A percentile compares a stretch with the other conserved stretches of the same genome.
Conservation (phyloP, 2,329 filamentous ascomycete species). For the Colletotrichum orchidophilum region DNA sequence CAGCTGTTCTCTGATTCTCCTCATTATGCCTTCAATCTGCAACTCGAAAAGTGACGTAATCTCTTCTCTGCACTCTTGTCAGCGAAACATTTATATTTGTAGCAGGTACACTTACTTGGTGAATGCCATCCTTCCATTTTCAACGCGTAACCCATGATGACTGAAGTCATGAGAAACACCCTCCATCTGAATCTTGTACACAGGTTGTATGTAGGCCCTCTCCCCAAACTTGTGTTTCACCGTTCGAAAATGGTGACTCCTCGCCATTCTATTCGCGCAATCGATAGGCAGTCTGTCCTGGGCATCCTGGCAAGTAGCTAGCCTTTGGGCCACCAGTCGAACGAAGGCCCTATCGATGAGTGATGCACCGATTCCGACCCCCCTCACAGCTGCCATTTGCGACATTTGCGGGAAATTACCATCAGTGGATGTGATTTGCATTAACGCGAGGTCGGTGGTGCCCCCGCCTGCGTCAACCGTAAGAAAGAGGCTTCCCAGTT, state of each 20-base stretch:
- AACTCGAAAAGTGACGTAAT: conserved; percentile 31
- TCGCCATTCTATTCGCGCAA: conserved; percentile 47
- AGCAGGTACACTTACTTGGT: conserved; percentile 43
- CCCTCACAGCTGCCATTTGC: conserved; percentile 50
- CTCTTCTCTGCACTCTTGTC: background rate
- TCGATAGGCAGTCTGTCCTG: conserved; percentile 46
- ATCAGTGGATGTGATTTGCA: conserved; percentile 48
- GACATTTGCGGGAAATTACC: conserved; percentile 41
- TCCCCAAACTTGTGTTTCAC: conserved; percentile 56
- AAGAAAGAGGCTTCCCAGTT: conserved; percentile 50
- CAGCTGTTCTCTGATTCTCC: conserved; percentile 50
- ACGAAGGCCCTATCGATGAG: conserved; percentile 56
- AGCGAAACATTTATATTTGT: background rate
- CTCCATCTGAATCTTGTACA: conserved; percentile 54
- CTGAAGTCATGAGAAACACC: conserved; percentile 51
- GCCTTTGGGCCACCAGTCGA: conserved; percentile 47
- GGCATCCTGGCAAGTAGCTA: conserved; percentile 48
- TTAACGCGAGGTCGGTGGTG: conserved; percentile 56
- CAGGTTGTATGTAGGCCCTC: conserved; percentile 49
- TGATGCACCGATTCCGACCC: conserved; percentile 55
- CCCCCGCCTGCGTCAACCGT: conserved; percentile 57
- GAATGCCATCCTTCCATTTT: conserved; percentile 52
- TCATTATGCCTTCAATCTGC: conserved; percentile 50
- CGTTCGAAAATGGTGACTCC: conserved; percentile 49
- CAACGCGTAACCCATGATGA: conserved; percentile 48